Evolutionary conservation across 2,329 filamentous ascomycete genomes (phyloP).

Genomic region (Calonectria naviculata): DNA sequence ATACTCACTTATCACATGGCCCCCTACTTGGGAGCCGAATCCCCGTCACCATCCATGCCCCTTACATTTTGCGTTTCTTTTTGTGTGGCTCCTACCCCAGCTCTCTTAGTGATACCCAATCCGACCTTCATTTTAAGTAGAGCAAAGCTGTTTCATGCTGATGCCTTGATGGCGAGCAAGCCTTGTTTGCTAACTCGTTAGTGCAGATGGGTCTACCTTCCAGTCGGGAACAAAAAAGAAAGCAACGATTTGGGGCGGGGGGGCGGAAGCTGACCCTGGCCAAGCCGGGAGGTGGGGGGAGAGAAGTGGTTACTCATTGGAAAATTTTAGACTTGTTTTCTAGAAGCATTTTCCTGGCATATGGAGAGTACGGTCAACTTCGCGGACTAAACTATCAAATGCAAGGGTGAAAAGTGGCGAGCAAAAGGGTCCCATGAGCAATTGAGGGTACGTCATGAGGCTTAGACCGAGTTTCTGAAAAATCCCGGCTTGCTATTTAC

Average conservation of each 20-base stretch:
- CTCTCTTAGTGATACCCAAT: neutral
- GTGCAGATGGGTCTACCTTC: neutral
- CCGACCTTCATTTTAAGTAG: neutral
- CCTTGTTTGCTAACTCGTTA: neutral
- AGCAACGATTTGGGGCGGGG: constrained; percentile 1
- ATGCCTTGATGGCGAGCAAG: neutral
- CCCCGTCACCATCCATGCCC: neutral
- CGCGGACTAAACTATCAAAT: neutral
- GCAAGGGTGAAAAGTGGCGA: neutral
- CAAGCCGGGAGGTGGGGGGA: neutral
- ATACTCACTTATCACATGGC: neutral
- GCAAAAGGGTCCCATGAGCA: neutral
- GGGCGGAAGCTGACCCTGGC: neutral
- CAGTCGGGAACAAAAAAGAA: constrained; percentile 17
- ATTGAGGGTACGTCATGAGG: neutral
- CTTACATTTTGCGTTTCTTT: neutral
- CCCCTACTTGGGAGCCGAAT: neutral
- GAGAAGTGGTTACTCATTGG: neutral
- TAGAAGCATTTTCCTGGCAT: neutral
- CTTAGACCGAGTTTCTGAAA: neutral
- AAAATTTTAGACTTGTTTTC: neutral
- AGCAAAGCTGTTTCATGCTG: neutral
- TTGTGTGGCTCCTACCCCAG: neutral
- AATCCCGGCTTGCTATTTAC: too few species aligned
- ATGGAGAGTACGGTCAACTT: neutral